Evolutionary conservation across 495 filamentous ascomycete species (phyloP).

Genomic region (Trichodelitschia bisporula): DNA sequence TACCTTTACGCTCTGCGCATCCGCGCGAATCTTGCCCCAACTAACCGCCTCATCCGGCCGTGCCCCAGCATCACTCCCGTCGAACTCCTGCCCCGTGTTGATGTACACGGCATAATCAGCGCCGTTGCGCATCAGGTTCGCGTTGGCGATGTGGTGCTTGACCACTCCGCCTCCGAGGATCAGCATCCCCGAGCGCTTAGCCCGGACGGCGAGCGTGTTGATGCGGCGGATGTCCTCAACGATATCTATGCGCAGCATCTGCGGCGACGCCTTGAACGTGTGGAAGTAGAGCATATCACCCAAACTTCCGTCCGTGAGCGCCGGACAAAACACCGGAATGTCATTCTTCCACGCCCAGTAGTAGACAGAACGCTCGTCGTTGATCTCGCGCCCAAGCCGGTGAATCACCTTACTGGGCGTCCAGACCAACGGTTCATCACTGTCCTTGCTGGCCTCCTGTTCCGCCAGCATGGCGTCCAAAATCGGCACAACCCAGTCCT

Average conservation of each 20-base stretch:
- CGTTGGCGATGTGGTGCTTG: slow-evolving; percentile 96
- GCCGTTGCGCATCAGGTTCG: slow-evolving; percentile 87
- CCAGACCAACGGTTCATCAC: slow-evolving; percentile 55
- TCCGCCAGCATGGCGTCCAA: slow-evolving; percentile 77
- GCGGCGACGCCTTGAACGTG: slow-evolving; percentile 63
- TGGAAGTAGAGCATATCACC: slow-evolving; percentile 98
- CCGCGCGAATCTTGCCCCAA: slow-evolving; percentile 92
- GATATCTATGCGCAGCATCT: slow-evolving; percentile 60
- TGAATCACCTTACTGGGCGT: slow-evolving; percentile 73
- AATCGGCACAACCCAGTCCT: slow-evolving; percentile 91
- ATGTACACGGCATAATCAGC: slow-evolving; percentile 92
- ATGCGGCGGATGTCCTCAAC: slow-evolving; percentile 72
- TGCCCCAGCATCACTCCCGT: slow-evolving; percentile 89
- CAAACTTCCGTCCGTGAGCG: slow-evolving; percentile 77
- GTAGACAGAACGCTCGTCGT: slow-evolving; percentile 63
- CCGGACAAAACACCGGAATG: slow-evolving; percentile 92
- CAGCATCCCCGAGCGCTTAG: slow-evolving; percentile 72
- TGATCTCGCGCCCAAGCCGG: slow-evolving; percentile 74
- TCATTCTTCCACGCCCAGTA: slow-evolving; percentile 89
- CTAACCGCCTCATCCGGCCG: slow-evolving; percentile 90
- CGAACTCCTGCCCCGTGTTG: slow-evolving; percentile 90
- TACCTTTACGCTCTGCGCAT: slow-evolving; percentile 69
- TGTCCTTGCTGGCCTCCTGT: slow-evolving; percentile 46
- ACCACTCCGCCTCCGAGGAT: slow-evolving; percentile 80
- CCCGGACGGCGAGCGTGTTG: slow-evolving; percentile 69